Evolutionary conservation across 768 basidiomycete genomes (phyloP).

Genomic region (Phanerochaete sordida): DNA sequence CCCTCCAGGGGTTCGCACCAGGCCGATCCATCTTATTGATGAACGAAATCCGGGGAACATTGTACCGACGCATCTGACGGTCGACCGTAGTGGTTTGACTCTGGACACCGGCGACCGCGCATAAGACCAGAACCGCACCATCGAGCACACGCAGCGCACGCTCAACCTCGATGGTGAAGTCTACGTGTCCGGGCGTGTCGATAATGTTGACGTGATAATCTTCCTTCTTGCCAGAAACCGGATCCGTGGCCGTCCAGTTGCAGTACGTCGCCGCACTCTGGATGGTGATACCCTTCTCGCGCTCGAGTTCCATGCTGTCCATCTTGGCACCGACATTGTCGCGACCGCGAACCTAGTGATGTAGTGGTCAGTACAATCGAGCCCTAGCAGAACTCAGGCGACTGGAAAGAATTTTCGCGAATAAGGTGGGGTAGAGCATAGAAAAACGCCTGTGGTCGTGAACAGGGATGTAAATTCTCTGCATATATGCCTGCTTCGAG

Average conservation of each 20-base stretch:
- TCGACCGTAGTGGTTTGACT: slow-evolving; percentile 99
- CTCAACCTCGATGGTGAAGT: slow-evolving; percentile 99
- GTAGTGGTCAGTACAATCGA: too few species aligned
- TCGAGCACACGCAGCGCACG: slow-evolving; percentile 94
- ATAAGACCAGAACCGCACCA: slow-evolving; percentile 93
- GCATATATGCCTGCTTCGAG: too few species aligned
- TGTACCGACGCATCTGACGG: slow-evolving; percentile 96
- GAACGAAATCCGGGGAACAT: slow-evolving; percentile 93
- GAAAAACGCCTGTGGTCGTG: too few species aligned
- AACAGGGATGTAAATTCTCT: too few species aligned
- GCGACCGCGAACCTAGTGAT: slow-evolving; percentile 75
- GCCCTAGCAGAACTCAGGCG: too few species aligned
- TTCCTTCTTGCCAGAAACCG: slow-evolving; percentile 57
- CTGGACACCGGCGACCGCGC: slow-evolving; percentile 96
- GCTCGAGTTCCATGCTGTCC: slow-evolving; percentile 99
- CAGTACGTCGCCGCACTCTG: slow-evolving; percentile 98
- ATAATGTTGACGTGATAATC: slow-evolving; percentile 97
- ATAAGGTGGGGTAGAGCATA: neutral
- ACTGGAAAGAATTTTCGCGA: too few species aligned
- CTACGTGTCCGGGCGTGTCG: slow-evolving; percentile 98
- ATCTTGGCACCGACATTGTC: slow-evolving; percentile 99
- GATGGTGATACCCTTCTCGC: slow-evolving; percentile 99
- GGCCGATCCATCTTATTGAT: slow-evolving; percentile 99
- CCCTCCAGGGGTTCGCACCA: slow-evolving; percentile 96
- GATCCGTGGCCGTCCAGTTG: slow-evolving; percentile 82